These are phyloP conservation scores for Biscogniauxia marginata DNA, from an alignment of 2,329 filamentous ascomycete species.

Conservation along the genomic window DNA sequence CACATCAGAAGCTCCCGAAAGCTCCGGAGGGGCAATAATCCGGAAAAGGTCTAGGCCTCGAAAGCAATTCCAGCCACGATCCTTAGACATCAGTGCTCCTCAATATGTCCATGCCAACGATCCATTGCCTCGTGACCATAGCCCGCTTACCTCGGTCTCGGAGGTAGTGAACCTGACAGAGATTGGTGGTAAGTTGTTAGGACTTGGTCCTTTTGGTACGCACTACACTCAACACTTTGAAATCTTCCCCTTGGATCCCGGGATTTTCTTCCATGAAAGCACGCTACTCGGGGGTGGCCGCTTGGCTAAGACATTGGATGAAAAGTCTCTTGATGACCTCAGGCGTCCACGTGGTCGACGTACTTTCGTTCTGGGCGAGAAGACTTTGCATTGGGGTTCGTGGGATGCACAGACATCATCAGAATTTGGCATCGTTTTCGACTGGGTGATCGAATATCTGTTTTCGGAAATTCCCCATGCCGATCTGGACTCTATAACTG, in stretches of 20 bases:
- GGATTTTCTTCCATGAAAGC: conserved; percentile 58
- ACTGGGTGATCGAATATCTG: conserved; percentile 53
- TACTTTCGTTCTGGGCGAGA: conserved; percentile 48
- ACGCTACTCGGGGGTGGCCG: conserved; percentile 58
- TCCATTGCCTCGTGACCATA: conserved; percentile 40
- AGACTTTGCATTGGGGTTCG: conserved; percentile 50
- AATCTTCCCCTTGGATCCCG: conserved; percentile 54
- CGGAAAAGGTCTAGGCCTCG: conserved; percentile 29
- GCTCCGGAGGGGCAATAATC: neutral
- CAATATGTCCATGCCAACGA: conserved; percentile 55
- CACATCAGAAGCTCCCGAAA: conserved; percentile 1
- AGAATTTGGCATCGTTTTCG: conserved; percentile 60
- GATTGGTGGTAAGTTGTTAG: conserved; percentile 43
- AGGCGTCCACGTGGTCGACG: conserved; percentile 32
- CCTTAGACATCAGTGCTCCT: conserved; percentile 49
- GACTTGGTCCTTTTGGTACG: conserved; percentile 60
- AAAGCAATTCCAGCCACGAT: conserved; percentile 45
- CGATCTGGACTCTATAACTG: conserved; percentile 16
- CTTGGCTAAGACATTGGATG: conserved; percentile 40
- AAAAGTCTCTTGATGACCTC: conserved; percentile 29
- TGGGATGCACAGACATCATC: conserved; percentile 61
- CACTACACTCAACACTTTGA: conserved; percentile 63
- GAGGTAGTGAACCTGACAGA: conserved; percentile 17
- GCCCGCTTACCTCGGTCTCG: conserved; percentile 15
- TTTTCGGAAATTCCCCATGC: conserved; percentile 16